Base-by-base conservation (phyloP, 2,329 filamentous ascomycete genomes). In the Epichloe coenophiala region DNA sequence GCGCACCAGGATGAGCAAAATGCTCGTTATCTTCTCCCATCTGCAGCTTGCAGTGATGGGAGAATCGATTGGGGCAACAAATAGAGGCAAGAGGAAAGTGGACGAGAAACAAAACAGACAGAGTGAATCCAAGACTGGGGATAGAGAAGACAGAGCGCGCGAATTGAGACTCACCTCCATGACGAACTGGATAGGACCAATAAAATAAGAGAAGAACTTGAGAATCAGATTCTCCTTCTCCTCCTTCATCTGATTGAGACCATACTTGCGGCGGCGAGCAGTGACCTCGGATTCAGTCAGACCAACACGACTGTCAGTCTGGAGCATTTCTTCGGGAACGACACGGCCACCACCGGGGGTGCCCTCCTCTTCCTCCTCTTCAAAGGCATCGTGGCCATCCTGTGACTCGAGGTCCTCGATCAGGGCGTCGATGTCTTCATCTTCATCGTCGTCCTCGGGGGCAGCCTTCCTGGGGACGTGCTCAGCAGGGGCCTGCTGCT, bases 161-260 rank as follows among this genome's bases (percentile, higher is more conserved):
- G 23, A 15, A 27, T 27, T 27, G 51, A 50, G 27, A 68, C 79
- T 64, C 67, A 84, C 84, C 81, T 91, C 86, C 88, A 95, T 95
- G 65, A 95, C 88, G 69, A 91, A 91, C 67, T 94, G 88, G 58
- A 95, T 91, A 23, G 89, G 89, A 58, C 89, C 89, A 51, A 93
- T 74, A 67, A 94, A 94, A 73, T 86, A 93, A 60, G 77, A 75
- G 61, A 81, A 68, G 69, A 95, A 94, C 74, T 94, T 93, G 62
- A 93, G 76, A 54, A 90, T 69, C 52, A 89, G 62, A 63, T 90
- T 94, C 70, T 89, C 84, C 71, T 88, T 89, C 73, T 91, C 86
- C 71, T 94, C 87, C 70, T 86, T 89, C 86, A 95, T 88, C 67
- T 88, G 82, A 67, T 95, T 95, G 63, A 86, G 74, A 66, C 88